These are phyloP conservation scores for Kuraishia borneana DNA, from an alignment of 805 yeast species.

Conservation along the genomic window DNA sequence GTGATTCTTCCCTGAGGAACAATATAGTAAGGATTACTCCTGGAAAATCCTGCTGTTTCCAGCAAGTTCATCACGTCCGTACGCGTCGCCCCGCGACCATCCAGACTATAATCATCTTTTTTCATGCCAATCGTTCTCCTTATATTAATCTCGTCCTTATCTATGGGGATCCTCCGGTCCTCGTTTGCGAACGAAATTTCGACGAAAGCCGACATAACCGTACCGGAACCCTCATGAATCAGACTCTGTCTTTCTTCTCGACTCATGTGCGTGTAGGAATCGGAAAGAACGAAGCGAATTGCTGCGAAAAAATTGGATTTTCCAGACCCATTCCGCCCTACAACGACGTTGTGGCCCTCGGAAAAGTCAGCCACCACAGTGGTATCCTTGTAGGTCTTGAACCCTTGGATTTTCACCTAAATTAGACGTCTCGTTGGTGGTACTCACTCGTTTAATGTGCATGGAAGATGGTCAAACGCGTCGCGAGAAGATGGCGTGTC, in stretches of 20 bases:
- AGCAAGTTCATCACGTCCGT: conserved; percentile 71
- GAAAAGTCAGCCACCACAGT: conserved; percentile 69
- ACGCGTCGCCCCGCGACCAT: conserved; percentile 68
- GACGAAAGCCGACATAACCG: conserved; percentile 87
- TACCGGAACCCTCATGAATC: conserved; percentile 83
- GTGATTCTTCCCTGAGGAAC: conserved; percentile 96
- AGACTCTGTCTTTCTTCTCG: conserved; percentile 80
- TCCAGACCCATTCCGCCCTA: conserved; percentile 95
- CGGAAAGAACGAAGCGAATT: conserved; percentile 82
- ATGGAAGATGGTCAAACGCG: conserved; percentile 4
- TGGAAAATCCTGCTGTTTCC: conserved; percentile 88
- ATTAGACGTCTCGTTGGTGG: conserved; percentile 3
- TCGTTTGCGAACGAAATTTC: conserved; percentile 80
- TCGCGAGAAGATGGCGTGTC: too few relatives aligned
- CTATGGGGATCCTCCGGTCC: conserved; percentile 64
- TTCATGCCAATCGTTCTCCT: conserved; percentile 89
- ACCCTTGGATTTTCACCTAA: conserved; percentile 74
- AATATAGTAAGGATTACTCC: conserved; percentile 86
- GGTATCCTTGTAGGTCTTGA: conserved; percentile 82
- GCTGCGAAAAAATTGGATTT: conserved; percentile 95
- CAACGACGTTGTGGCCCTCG: conserved; percentile 75
- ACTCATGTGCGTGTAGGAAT: conserved; percentile 75
- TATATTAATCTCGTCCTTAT: conserved; percentile 57
- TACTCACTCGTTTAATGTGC: conserved; percentile 19
- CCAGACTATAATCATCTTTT: conserved; percentile 83